Evolutionary conservation across 2,329 filamentous ascomycete genomes (phyloP), one percentile per base, ranked within the genome.

Genomic region (Acrodontium crateriforme): DNA sequence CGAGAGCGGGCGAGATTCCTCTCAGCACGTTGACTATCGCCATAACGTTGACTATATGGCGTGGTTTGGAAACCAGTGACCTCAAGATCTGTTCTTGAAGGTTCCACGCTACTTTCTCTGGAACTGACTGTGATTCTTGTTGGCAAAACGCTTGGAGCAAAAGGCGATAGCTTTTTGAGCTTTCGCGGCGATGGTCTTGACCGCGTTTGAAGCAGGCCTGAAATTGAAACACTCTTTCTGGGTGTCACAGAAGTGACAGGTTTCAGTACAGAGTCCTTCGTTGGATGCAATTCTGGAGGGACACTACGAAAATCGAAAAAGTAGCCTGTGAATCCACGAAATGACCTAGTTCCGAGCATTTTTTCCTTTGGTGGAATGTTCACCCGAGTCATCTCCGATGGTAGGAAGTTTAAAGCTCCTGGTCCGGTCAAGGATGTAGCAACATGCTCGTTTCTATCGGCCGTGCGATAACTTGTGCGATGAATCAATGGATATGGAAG

Each of bases 1-100:
- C 40, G 35, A 3, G 36, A 27, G 9, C 45, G 40, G 16, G 47
- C 44, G 15, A 37, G 34, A 17, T 38, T 43, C 23, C 36, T 36
- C 15, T 41, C 37, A 6, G 37, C 34, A 9, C 45, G 44, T 14
- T 34, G 34, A 16, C 34, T 39, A 30, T 52, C 45, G 30, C 45
- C 35, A 29, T 49, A 47, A 6, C 48, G 42, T 21, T 46, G 42
- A 23, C 30, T 38, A 41, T 37, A 49, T 3, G 48, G 45, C 5
- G 48, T 52, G 24, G 49, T 45, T 10, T 39, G 27, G 24, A 50
- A 52, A 9, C 40, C 26, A 7, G 44, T 49, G 16, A 52, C 44
- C 24, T 41, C 28, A 8, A 42, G 30, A 21, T 22, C 20, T 12
- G 20, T n/a, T n/a, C n/a, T n/a, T n/a, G n/a, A n/a, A n/a, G n/a